A percentile compares a stretch with the other conserved stretches of the same genome.
Evolutionary conservation across 139 green algal genomes (phyloP).

Genomic region (Microglena sp.): DNA sequence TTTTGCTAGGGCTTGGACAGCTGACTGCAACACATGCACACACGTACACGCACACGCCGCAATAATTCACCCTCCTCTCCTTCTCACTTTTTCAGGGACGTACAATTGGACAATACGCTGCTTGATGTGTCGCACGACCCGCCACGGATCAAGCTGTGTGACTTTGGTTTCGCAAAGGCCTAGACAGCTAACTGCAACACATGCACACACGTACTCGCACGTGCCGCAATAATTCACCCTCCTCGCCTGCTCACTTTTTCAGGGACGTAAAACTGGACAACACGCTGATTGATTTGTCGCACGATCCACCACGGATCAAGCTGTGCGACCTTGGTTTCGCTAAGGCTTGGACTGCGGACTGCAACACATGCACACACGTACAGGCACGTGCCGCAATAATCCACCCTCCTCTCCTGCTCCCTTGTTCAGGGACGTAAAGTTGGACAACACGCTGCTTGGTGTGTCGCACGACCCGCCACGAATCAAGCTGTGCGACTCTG

Average conservation of each 20-base stretch:
- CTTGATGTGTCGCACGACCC: slow-evolving; percentile 20
- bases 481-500: slow-evolving; percentile 64
- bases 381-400: too few relatives aligned
- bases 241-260: too few relatives aligned
- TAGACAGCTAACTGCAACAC: too few relatives aligned
- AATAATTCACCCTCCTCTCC: too few relatives aligned
- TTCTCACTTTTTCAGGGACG: too few relatives aligned
- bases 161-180: slow-evolving; percentile 59
- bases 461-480: slow-evolving; percentile 30
- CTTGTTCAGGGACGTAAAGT: slow-evolving; percentile 38
- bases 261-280: slow-evolving; percentile 54
- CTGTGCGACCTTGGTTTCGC: slow-evolving; percentile 57
- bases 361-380: too few relatives aligned
- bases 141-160: slow-evolving; percentile 46
- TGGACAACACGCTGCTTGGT: slow-evolving; percentile 61
- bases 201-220: too few relatives aligned
- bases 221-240: too few relatives aligned
- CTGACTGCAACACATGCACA: too few relatives aligned
- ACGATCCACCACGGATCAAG: slow-evolving; percentile 34
- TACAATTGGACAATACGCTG: slow-evolving; percentile 38
- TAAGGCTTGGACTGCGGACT: slow-evolving; percentile 53
- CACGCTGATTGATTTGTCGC: slow-evolving; percentile 24
- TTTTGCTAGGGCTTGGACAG: slow-evolving; percentile 53
- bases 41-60: too few relatives aligned
- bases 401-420: neutral